phyloP scores from a whole-genome alignment of 345 rosid genomes.

The Eucalyptus marginata region DNA sequence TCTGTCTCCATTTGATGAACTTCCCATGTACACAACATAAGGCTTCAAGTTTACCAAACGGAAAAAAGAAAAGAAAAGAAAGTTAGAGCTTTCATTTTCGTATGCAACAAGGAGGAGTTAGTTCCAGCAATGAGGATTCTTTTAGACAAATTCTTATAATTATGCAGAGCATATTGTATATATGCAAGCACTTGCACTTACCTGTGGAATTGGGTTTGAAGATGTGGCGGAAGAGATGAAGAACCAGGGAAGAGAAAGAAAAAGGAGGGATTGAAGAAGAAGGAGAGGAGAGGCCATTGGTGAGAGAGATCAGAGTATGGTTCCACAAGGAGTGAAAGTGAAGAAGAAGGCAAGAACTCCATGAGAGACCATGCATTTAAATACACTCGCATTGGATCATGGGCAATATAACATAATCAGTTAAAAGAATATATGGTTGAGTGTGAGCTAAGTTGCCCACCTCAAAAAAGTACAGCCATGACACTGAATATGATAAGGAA shows the following conservation, averaged over 20 bases:
- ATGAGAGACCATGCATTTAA: neutral
- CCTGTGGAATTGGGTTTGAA: slow-evolving; percentile 17
- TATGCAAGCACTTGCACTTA: neutral
- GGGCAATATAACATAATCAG: neutral
- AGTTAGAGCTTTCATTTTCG: neutral
- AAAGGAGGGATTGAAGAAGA: slow-evolving; percentile 3
- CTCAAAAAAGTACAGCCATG: neutral
- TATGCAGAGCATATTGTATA: neutral
- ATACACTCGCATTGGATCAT: neutral
- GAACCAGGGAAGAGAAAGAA: slow-evolving; percentile 1
- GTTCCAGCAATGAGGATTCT: neutral
- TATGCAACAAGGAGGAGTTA: neutral
- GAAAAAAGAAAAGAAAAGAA: neutral
- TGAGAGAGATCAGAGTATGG: neutral
- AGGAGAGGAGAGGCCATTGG: slow-evolving; percentile 1
- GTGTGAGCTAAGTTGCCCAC: neutral
- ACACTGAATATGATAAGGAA: neutral
- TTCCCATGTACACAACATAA: slow-evolving; percentile 70
- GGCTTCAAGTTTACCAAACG: slow-evolving; percentile 7
- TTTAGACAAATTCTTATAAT: neutral
- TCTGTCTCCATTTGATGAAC: slow-evolving; percentile 10
- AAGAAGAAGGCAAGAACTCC: neutral
- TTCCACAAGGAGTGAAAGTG: neutral
- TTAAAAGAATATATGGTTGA: neutral
- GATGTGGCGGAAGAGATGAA: neutral